Conservation (phyloP, 2,329 filamentous ascomycete species). For the Stagonosporopsis chrysanthemi region DNA sequence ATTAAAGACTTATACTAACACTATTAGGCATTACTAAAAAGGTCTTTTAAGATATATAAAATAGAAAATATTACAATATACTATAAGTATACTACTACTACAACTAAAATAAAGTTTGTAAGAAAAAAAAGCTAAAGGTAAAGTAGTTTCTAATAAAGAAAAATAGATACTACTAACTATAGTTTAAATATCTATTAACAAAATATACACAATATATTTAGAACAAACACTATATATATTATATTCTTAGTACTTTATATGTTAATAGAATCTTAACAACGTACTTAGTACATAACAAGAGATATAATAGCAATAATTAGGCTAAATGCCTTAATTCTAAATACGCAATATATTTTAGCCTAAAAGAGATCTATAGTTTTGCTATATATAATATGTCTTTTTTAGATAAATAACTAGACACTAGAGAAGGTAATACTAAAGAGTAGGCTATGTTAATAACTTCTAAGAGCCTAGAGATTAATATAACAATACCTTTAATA, state of each 20-base stretch:
- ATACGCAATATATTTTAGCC: background rate
- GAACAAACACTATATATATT: too few relatives aligned
- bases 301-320: background rate
- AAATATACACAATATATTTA: background rate
- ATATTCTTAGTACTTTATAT: background rate
- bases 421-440: too few relatives aligned
- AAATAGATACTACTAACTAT: too few relatives aligned
- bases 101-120: background rate
- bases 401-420: background rate
- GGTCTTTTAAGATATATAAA: background rate
- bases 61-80: background rate
- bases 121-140: background rate
- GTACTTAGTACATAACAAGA: background rate
- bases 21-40: too few relatives aligned
- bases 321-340: background rate
- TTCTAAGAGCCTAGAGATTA: background rate
- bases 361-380: background rate
- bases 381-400: background rate
- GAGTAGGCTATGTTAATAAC: background rate
- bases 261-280: background rate
- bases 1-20: too few relatives aligned
- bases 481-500: background rate
- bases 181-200: too few relatives aligned
- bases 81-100: background rate
- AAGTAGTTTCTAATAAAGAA: background rate